phyloP scores from a whole-genome alignment of 148 eudicot genomes.

The Rhododendron ovatum region DNA sequence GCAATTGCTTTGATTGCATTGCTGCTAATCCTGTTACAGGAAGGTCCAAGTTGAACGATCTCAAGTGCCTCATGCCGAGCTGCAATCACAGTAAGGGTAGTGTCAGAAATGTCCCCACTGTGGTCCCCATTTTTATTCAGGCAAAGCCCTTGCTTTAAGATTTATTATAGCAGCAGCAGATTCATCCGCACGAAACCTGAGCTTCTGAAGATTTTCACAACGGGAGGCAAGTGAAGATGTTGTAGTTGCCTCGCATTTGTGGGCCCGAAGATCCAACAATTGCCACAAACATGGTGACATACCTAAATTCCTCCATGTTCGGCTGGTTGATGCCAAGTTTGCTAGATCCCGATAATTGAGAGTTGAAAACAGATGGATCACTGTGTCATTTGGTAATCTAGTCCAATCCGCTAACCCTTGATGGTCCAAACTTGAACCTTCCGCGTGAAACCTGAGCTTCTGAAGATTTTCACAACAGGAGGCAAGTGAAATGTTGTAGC shows the following conservation, averaged over 20 bases:
- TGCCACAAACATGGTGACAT: conserved; percentile 75
- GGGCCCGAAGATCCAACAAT: conserved; percentile 70
- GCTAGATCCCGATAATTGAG: conserved; percentile 84
- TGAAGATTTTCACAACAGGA: too few species aligned
- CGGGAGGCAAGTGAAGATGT: conserved; percentile 54
- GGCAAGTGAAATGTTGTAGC: too few species aligned
- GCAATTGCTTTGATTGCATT: conserved; percentile 73
- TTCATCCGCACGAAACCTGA: conserved; percentile 75
- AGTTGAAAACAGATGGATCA: conserved; percentile 68
- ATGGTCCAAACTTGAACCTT: conserved; percentile 15
- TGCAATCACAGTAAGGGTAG: conserved; percentile 57
- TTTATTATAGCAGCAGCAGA: conserved; percentile 56
- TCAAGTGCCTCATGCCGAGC: conserved; percentile 38
- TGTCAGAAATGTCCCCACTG: conserved; percentile 67
- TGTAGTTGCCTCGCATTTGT: conserved; percentile 40
- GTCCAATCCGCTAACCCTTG: conserved; percentile 67
- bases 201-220: conserved; percentile 50
- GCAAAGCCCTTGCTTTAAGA: conserved; percentile 51
- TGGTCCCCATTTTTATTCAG: conserved; percentile 71
- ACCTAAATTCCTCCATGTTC: conserved; percentile 57
- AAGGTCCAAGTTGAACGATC: conserved; percentile 63
- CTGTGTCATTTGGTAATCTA: conserved; percentile 71
- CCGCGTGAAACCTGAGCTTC: not conserved
- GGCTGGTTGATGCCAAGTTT: conserved; percentile 62
- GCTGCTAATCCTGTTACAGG: conserved; percentile 59